These are phyloP conservation scores for Adansonia rubrostipa DNA, from an alignment of 441 rosid species.

Conservation along the genomic window DNA sequence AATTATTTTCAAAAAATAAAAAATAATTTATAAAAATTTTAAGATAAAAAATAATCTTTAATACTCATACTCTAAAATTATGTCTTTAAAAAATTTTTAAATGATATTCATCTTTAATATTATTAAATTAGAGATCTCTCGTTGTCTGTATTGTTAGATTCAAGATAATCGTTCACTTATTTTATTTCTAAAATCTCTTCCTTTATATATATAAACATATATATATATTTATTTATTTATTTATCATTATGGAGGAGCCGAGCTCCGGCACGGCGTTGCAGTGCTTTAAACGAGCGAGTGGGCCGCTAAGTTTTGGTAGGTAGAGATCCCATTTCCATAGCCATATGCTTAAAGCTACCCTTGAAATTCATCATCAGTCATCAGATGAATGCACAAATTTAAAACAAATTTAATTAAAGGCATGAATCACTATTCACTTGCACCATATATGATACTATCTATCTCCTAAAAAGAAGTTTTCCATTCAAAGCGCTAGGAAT, in stretches of 20 bases:
- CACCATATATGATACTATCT: neutral
- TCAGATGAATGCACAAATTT: neutral
- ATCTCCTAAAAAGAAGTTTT: neutral
- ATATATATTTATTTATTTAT: too few relatives aligned
- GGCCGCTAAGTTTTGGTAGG: conserved; percentile 4
- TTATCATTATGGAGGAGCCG: neutral
- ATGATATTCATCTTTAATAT: too few relatives aligned
- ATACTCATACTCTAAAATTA: too few relatives aligned
- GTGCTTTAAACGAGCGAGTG: conserved; percentile 19
- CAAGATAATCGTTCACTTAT: too few relatives aligned
- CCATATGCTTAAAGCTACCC: neutral
- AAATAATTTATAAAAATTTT: too few relatives aligned
- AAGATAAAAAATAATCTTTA: too few relatives aligned
- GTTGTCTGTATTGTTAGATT: too few relatives aligned
- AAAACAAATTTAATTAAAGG: neutral
- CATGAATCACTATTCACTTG: neutral
- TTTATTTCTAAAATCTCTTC: neutral
- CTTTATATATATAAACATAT: neutral
- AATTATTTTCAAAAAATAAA: too few relatives aligned
- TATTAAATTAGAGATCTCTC: too few relatives aligned
- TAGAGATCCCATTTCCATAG: neutral
- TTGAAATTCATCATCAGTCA: neutral
- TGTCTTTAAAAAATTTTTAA: too few relatives aligned
- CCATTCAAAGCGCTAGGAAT: neutral
- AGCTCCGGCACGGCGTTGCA: conserved; percentile 3